A percentile compares a stretch with the other conserved stretches of the same genome.
These are phyloP conservation scores for Candida argentea DNA, from an alignment of 805 yeast species.

Conservation along the genomic window DNA sequence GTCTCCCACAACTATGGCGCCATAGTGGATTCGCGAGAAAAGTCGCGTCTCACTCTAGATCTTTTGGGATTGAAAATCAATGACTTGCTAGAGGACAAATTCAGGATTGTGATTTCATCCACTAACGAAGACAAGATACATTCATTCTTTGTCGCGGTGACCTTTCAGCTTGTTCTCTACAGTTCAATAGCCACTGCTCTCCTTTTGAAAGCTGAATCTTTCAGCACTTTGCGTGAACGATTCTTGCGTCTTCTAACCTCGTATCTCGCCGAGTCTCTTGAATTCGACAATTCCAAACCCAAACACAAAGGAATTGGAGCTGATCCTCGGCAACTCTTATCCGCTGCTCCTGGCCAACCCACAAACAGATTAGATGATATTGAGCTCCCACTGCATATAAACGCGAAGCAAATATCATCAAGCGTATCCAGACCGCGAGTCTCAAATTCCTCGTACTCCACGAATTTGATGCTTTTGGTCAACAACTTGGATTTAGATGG, in stretches of 20 bases:
- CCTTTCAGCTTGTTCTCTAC: constrained; percentile 20
- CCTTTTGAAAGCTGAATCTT: not conserved
- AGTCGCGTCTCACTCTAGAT: no score
- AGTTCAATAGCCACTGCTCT: constrained; percentile 5
- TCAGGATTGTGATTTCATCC: constrained; percentile 15
- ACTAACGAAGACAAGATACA: constrained; percentile 24
- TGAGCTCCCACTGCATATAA: constrained; percentile 27
- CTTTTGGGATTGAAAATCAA: constrained; percentile 19
- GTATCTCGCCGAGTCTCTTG: constrained; percentile 9
- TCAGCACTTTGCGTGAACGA: constrained; percentile 3
- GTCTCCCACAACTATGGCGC: no score
- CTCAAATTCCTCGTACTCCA: constrained; percentile 7
- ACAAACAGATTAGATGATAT: constrained; percentile 22
- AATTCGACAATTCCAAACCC: constrained; percentile 1
- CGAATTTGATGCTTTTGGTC: constrained; percentile 9
- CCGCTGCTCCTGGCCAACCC: constrained; percentile 1
- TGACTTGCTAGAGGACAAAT: constrained; percentile 16
- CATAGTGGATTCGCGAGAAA: no score
- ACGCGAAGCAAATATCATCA: constrained; percentile 20
- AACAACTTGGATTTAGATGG: constrained; percentile 1
- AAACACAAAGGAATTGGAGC: constrained; percentile 5
- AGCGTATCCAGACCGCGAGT: no score
- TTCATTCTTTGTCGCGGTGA: constrained; percentile 16
- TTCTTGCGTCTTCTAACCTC: constrained; percentile 8
- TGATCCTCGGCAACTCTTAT: no score